Base-by-base conservation (phyloP, 768 basidiomycete species). In the Suillus alpinus region DNA sequence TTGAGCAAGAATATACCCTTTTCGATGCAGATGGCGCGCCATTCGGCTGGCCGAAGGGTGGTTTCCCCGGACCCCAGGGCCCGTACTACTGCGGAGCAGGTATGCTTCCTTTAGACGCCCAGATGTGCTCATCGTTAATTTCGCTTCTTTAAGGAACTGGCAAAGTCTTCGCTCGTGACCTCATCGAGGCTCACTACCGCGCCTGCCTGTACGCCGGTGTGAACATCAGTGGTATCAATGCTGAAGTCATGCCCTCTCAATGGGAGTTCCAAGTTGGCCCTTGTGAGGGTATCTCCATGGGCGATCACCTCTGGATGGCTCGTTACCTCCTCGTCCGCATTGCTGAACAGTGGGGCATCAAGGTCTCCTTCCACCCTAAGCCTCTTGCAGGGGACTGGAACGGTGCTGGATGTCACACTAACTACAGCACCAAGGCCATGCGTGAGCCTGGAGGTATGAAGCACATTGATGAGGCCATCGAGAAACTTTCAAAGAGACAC, bases 211-310 rank as follows among this genome's bases (percentile, higher is more conserved):
- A 96, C 73, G 78, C 95, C 59, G 95, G 95, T 67, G 84, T 99
- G 79, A 95, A 94, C 81, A 98, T 98, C 80, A 94, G 92, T 66
- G 97, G 97, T 73, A 98, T 99, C 81, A 99, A 98, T 75, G 96
- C 96, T 62, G 97, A 98, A 79, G 96, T 98, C 63, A 98, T 98
- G 96, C 96, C 97, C 16, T 88, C 95, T 59, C 97, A 99, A 76
- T 99, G 97, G 97, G 97, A 99, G 80, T 99, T 96, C 91, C 97
- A 99, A 78, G 94, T 99, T 67, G 96, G 97, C 57, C 97, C 97
- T 34, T 98, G 96, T 70, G 91, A 92, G 74, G 97, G 97, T 58
- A 98, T 98, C 75, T 82, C 89, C 62, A 96, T 98, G 94, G 97
- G 97, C 67, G 97, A 99, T 76, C 96, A 99, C 78, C 88, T 99